Base-by-base conservation (phyloP, 164 flowering plant genomes). In the Piper longum region DNA sequence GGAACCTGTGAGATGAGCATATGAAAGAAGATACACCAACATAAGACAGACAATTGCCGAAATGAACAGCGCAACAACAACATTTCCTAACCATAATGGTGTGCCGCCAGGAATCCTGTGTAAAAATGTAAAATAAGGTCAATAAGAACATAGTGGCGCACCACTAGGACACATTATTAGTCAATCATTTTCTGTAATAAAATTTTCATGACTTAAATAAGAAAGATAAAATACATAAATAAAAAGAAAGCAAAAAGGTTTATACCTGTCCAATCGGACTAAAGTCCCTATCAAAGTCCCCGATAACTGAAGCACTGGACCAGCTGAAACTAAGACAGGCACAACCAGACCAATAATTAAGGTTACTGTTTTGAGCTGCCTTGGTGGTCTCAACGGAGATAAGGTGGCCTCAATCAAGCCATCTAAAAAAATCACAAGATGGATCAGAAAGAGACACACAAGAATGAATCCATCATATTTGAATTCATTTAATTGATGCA, bases 331-430 rank as follows among this genome's bases (percentile, higher is more conserved):
- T 64, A 85, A 41, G 69, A 85, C 61, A 11, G 98, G 98, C 41
- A 79, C 74, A 56, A 78, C 66, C 70, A 84, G 63, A 70, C 90
- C 88, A 54, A 89, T 41, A 48, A 93, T 62, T 64, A 93, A 72
- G 44, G 98, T 93, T 18, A 74, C 80, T 63, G 78, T 81, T 79
- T 88, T 93, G 63, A 93, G 87, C 17, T 89, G 96, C 78, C 71
- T 89, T 19, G 98, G 97, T 45, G 81, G 71, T 64, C 96, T 78
- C 18, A 66, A 63, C 41, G 97, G 96, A 17, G 91, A 75, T 62
- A 93, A 70, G 57, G 98, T 93, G 70, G 98, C 98, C 77, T 93
- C 98, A 57, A 89, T 77, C 69, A 93, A 79, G 52, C 98, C 98
- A 85, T 89, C 98, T 93, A 73, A n/a, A 70, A 26, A 26, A 73